Percentiles rank a stretch among this genome's conserved stretches.
phyloP scores from a whole-genome alignment of 2,329 filamentous ascomycete genomes.

The Aspergillus carbonarius region DNA sequence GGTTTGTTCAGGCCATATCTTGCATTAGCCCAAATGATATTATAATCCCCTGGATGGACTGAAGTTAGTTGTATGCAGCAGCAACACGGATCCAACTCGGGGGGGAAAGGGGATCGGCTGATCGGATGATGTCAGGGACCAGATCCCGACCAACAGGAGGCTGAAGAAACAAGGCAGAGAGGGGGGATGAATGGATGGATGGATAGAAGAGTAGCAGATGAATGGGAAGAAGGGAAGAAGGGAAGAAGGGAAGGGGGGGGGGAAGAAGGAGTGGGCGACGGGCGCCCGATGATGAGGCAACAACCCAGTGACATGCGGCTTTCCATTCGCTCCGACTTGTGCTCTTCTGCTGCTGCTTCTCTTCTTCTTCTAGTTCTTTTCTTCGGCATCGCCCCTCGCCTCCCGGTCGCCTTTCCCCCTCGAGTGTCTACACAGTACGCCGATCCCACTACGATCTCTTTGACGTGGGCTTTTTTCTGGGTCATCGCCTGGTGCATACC shows the following conservation, averaged over 20 bases:
- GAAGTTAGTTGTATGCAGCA: too few species aligned
- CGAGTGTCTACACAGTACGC: not conserved
- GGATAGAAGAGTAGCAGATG: not conserved
- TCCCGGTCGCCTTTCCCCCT: not conserved
- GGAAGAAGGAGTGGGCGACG: not conserved
- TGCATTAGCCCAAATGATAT: not conserved
- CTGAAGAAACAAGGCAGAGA: not conserved
- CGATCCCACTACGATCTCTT: not conserved
- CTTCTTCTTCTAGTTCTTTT: not conserved
- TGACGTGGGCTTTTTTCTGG: not conserved
- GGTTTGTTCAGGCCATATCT: not conserved
- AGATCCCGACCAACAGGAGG: not conserved
- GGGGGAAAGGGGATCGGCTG: not conserved
- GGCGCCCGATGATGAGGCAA: slow-evolving; percentile 5
- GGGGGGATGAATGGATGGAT: not conserved
- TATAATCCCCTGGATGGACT: not conserved
- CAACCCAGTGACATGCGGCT: slow-evolving; percentile 7
- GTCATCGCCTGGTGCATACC: not conserved
- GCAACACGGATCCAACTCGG: not conserved
- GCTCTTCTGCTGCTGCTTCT: not conserved
- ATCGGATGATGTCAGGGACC: not conserved
- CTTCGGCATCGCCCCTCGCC: not conserved
- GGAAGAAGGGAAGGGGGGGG: not conserved
- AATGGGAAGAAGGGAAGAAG: not conserved
- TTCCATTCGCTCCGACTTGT: not conserved